These are phyloP conservation scores for Albatrellus sp. DNA, from an alignment of 1,284 basidiomycete species.

Conservation along the genomic window DNA sequence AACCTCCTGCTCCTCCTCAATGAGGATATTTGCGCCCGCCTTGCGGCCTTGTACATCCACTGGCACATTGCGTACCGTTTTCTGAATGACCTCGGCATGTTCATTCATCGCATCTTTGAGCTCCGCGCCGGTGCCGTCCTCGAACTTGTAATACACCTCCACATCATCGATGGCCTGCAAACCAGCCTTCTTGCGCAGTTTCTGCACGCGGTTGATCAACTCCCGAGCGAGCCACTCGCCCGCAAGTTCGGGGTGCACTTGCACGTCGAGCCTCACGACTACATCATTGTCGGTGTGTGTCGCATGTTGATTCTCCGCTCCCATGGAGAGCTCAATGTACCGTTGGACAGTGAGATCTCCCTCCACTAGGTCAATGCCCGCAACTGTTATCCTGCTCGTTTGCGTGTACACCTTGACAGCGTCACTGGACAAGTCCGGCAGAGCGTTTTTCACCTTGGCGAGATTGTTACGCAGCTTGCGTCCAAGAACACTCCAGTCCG, in stretches of 20 bases:
- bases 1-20: conserved; percentile 84
- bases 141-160: conserved; percentile 80
- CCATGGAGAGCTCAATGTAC: conserved; percentile 71
- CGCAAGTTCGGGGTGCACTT: conserved; percentile 79
- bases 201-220: conserved; percentile 90
- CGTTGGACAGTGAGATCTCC: conserved; percentile 89
- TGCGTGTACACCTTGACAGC: conserved; percentile 72
- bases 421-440: conserved; percentile 75
- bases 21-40: conserved; percentile 37
- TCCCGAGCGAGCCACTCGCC: conserved; percentile 86
- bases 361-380: conserved; percentile 80
- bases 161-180: conserved; percentile 93
- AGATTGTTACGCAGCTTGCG: conserved; percentile 92
- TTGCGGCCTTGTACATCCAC: conserved; percentile 43
- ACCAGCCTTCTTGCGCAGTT: conserved; percentile 91
- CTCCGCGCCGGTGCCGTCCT: conserved; percentile 53
- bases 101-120: conserved; percentile 62
- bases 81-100: conserved; percentile 64
- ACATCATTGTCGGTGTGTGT: conserved; percentile 92
- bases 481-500: conserved; percentile 94
- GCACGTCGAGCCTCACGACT: conserved; percentile 84
- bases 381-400: conserved; percentile 74
- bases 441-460: conserved; percentile 78
- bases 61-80: conserved; percentile 69
- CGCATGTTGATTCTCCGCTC: conserved; percentile 55